A percentile compares a stretch with the other conserved stretches of the same genome.
phyloP scores from a whole-genome alignment of 176 grass and related monocot species.

The Oryza nivara region DNA sequence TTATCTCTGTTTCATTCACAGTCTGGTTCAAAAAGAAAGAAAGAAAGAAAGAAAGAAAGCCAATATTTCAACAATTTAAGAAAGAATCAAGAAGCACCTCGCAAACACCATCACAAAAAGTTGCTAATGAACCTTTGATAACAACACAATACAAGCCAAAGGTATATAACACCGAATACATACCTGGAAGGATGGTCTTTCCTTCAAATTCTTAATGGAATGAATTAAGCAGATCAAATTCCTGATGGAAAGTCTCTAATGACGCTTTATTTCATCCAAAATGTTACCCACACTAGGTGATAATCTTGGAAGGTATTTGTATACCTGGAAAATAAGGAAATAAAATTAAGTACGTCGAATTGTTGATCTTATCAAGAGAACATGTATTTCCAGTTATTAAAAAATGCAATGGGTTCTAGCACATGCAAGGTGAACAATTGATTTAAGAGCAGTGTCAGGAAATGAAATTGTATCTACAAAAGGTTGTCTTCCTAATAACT shows the following conservation, averaged over 20 bases:
- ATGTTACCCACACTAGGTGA: constrained; percentile 83
- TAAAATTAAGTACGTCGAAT: constrained; percentile 10
- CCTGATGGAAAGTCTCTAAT: constrained; percentile 52
- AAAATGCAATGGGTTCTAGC: background rate
- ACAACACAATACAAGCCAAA: background rate
- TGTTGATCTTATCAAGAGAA: background rate
- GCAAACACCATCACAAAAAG: background rate
- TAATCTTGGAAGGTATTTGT: constrained; percentile 93
- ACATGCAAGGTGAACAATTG: constrained; percentile 4
- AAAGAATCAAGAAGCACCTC: background rate
- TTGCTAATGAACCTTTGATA: background rate
- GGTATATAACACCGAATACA: background rate
- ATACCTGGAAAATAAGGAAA: constrained; percentile 65
- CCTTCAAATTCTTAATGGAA: constrained; percentile 24
- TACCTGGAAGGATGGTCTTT: constrained; percentile 35
- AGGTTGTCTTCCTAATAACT: background rate
- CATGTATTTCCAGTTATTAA: background rate
- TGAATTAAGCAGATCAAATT: constrained; percentile 32
- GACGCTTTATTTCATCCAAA: constrained; percentile 72
- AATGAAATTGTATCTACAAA: constrained; percentile 16
- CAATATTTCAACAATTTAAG: constrained; percentile 8
- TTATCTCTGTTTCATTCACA: constrained; percentile 11
- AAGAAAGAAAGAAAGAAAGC: background rate
- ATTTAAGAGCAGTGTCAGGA: constrained; percentile 7
- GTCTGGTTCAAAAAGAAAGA: background rate